Base-by-base conservation (phyloP, 208 protist genomes). In the Naegleria fowleri region DNA sequence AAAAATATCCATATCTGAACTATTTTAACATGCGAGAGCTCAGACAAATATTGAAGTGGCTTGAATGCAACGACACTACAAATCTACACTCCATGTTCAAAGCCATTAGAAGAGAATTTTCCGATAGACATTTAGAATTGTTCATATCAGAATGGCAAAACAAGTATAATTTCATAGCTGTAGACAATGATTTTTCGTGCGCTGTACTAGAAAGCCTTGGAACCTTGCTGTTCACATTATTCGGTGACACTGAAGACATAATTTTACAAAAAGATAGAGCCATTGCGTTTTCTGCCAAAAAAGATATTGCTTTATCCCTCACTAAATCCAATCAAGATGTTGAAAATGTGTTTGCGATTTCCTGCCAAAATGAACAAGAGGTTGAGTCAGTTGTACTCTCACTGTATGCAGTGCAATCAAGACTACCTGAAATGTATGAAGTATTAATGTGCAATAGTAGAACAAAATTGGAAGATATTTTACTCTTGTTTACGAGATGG, bases 1-100 rank as follows among this genome's bases (percentile, higher is more conserved):
- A 36, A 9, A 33, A 79, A 36, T 79, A 79, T 36, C 6, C 19
- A 36, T 79, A 36, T 13, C 29, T 79, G 67, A 79, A 79, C 36
- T 79, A 79, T 25, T 79, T 79, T n/a, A 79, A 79, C n/a, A 79
- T 79, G 67, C 67, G 67, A 36, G 67, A 79, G 29, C 9, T 79
- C 0, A 79, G 67, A 36, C 5, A 29, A 79, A 25, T 79, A 7
- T 13, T 79, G 9, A 36, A 36, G n/a, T 79, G 67, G 67, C 29
- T 79, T 9, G 67, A 79, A 36, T 36, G 7, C 25, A 36, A 36
- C 19, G 2, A 79, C 6, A 33, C 1, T 36, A 9, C 6, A 2
- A 67, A 67, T 67, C 6, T 79, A 79, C 9, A 79, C 9, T 36
- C 29, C 29, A 79, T 79, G 67, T 33, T 25, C 16, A 36, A 79